phyloP scores from a whole-genome alignment of 257 asterid genomes.

The Solanum corneliomulleri region DNA sequence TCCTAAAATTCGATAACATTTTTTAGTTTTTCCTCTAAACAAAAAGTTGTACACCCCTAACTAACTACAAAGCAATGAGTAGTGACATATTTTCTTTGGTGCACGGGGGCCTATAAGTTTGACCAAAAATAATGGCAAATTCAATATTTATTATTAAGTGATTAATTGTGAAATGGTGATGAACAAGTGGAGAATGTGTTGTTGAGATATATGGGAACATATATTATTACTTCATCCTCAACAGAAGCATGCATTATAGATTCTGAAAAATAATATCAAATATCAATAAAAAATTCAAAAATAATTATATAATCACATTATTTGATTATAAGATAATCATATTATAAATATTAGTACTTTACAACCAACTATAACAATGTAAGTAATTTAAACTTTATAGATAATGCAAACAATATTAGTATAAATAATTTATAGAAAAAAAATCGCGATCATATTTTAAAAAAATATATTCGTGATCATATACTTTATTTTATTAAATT shows the following conservation, averaged over 20 bases:
- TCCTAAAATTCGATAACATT: no score
- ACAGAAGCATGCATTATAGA: not conserved
- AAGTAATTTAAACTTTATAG: not conserved
- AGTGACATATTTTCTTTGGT: not conserved
- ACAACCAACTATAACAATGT: not conserved
- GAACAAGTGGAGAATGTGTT: not conserved
- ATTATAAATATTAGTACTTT: not conserved
- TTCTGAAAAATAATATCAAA: not conserved
- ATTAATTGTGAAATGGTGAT: not conserved
- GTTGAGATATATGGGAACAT: not conserved
- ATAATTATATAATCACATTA: not conserved
- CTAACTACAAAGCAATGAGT: not conserved
- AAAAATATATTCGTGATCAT: not conserved
- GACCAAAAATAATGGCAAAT: not conserved
- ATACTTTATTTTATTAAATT: not conserved
- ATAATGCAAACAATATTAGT: not conserved
- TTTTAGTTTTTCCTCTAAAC: accelerated
- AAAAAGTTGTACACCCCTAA: not conserved
- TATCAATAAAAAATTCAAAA: not conserved
- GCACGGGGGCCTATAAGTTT: not conserved
- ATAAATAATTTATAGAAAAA: not conserved
- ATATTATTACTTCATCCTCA: not conserved
- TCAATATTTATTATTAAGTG: not conserved
- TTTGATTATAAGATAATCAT: not conserved
- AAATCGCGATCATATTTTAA: no score